Evolutionary conservation across 805 yeast species (phyloP).

Genomic region (Saccharomyces mikatae): DNA sequence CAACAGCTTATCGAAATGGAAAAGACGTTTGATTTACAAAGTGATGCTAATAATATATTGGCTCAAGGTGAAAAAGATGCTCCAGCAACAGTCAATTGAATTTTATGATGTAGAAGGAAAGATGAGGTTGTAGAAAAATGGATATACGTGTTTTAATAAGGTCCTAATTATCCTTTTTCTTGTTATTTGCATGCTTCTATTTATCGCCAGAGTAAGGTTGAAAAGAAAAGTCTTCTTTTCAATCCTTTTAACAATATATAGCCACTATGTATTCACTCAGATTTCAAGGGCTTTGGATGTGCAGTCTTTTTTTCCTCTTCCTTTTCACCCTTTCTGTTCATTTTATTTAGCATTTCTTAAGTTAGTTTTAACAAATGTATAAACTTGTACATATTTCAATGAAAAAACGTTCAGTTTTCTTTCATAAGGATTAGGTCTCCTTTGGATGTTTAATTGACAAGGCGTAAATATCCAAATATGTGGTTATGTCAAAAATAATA

Average conservation of each 20-base stretch:
- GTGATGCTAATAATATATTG: constrained; percentile 65
- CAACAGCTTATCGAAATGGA: constrained; percentile 92
- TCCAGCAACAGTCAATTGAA: constrained; percentile 20
- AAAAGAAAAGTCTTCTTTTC: neutral
- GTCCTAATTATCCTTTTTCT: neutral
- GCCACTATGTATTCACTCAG: neutral
- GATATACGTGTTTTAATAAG: neutral
- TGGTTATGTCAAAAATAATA: constrained; percentile 74
- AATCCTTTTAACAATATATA: neutral
- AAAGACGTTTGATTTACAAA: constrained; percentile 78
- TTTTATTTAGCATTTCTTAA: neutral
- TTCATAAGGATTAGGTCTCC: constrained; percentile 22
- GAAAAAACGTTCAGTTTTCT: neutral
- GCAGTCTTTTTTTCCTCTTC: neutral
- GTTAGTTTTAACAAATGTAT: constrained; percentile 4
- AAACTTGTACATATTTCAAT: constrained; percentile 11
- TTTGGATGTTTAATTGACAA: constrained; percentile 77
- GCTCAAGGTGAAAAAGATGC: constrained; percentile 58
- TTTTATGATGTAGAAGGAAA: neutral
- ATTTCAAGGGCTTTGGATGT: neutral
- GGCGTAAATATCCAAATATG: constrained; percentile 78
- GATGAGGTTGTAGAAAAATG: neutral
- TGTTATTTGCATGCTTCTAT: neutral
- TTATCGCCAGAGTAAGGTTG: neutral
- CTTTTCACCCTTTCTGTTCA: neutral